Evolutionary conservation across 352 stramenopile genomes (phyloP).

Genomic region (Globisporangium alternatum): DNA sequence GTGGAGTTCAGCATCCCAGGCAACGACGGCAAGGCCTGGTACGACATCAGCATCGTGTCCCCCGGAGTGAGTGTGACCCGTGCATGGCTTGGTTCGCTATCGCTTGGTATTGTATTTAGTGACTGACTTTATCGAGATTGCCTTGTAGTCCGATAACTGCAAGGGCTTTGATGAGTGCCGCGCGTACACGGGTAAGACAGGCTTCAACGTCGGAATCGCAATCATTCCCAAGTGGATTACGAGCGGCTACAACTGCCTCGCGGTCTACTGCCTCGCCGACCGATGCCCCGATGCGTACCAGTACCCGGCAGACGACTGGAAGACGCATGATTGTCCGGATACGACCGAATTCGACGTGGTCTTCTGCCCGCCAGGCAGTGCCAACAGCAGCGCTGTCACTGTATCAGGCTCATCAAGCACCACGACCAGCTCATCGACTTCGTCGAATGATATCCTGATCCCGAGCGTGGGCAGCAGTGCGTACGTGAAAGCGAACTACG

Average conservation of each 20-base stretch:
- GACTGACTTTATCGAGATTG: not conserved
- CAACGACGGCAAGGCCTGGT: constrained; percentile 17
- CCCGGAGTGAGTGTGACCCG: not conserved
- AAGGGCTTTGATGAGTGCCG: constrained; percentile 11
- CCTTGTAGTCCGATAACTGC: constrained; percentile 2
- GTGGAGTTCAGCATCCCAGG: constrained; percentile 16
- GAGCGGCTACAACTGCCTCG: constrained; percentile 29
- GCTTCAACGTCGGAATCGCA: constrained; percentile 39
- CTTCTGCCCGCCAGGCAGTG: constrained; percentile 28
- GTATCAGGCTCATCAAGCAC: not conserved
- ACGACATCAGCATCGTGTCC: constrained; percentile 16
- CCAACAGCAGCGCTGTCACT: not conserved
- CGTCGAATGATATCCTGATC: not conserved
- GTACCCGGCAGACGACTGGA: constrained; percentile 23
- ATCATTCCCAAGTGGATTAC: constrained; percentile 28
- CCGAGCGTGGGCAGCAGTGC: constrained; percentile 8
- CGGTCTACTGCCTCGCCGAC: constrained; percentile 25
- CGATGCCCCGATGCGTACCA: constrained; percentile 26
- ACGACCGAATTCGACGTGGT: constrained; percentile 17
- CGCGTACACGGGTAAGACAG: constrained; percentile 20
- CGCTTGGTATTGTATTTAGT: not conserved
- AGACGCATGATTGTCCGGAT: constrained; percentile 23
- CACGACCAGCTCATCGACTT: not conserved
- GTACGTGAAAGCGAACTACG: constrained; percentile 14
- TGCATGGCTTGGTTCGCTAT: too few relatives aligned